phyloP scores from a whole-genome alignment of 2,329 filamentous ascomycete genomes.

The Trichoderma atrobrunneum region DNA sequence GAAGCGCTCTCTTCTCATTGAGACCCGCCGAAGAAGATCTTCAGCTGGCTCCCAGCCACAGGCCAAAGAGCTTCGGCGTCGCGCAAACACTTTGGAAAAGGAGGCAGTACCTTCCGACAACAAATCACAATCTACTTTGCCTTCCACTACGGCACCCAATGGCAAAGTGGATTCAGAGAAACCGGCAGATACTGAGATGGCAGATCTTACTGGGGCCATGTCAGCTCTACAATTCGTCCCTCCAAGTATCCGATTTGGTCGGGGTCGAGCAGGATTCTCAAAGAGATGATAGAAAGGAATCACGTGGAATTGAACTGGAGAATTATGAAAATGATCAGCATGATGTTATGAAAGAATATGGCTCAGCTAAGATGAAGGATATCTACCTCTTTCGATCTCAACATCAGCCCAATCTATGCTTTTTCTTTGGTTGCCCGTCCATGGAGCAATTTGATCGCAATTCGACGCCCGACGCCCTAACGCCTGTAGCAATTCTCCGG shows the following conservation, averaged over 20 bases:
- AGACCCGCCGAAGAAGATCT: conserved; percentile 49
- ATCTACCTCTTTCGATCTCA: conserved; percentile 34
- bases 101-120: conserved; percentile 20
- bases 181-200: conserved; percentile 53
- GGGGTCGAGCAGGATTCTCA: conserved; percentile 53
- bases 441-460: background rate
- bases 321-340: conserved; percentile 32
- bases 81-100: conserved; percentile 33
- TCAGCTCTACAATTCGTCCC: conserved; percentile 70
- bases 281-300: conserved; percentile 38
- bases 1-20: conserved; percentile 71
- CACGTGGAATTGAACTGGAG: conserved; percentile 24
- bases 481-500: conserved; percentile 3
- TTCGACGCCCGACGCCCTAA: conserved; percentile 21
- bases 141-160: background rate
- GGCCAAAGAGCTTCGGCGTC: conserved; percentile 34
- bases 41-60: conserved; percentile 42
- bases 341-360: conserved; percentile 30
- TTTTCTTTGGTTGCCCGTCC: background rate
- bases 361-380: conserved; percentile 34
- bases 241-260: conserved; percentile 62
- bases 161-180: conserved; percentile 22
- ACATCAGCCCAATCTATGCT: background rate
- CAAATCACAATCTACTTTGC: conserved; percentile 21
- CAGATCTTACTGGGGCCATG: conserved; percentile 64